Evolutionary conservation across 1,284 basidiomycete genomes (phyloP).

Genomic region (Waitea zeae): DNA sequence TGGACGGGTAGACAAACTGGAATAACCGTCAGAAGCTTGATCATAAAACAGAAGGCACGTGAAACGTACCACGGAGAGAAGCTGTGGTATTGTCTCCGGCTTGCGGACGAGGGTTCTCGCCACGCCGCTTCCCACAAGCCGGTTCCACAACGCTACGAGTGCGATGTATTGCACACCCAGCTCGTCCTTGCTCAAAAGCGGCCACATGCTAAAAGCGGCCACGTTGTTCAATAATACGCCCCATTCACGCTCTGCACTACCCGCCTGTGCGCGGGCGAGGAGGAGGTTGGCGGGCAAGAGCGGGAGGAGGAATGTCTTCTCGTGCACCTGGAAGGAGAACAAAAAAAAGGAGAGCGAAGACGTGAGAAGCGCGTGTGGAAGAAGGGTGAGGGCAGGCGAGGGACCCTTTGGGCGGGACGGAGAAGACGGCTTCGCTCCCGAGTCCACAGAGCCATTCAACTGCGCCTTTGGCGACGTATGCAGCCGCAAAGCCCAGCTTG

Average conservation of each 20-base stretch:
- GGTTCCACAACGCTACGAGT: slow-evolving; percentile 63
- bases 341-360: slow-evolving; percentile 82
- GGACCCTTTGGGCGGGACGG: slow-evolving; percentile 11
- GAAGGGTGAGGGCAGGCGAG: slow-evolving; percentile 39
- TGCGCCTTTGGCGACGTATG: slow-evolving; percentile 5
- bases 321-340: slow-evolving; percentile 92
- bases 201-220: slow-evolving; percentile 85
- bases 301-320: slow-evolving; percentile 84
- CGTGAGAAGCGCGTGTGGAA: slow-evolving; percentile 55
- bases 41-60: slow-evolving; percentile 1
- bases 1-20: slow-evolving; percentile 44
- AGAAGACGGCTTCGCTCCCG: slow-evolving; percentile 4
- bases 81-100: slow-evolving; percentile 27
- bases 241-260: slow-evolving; percentile 60
- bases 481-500: slow-evolving; percentile 22
- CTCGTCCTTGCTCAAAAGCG: slow-evolving; percentile 68
- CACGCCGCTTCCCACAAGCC: slow-evolving; percentile 63
- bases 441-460: background rate
- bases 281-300: slow-evolving; percentile 73
- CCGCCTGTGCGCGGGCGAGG: slow-evolving; percentile 41
- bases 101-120: no score
- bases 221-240: slow-evolving; percentile 71
- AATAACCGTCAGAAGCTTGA: slow-evolving; percentile 1
- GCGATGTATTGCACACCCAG: slow-evolving; percentile 60
- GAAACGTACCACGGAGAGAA: slow-evolving; percentile 38